Evolutionary conservation across 768 basidiomycete genomes (phyloP).

Genomic region (Mycena filopes): DNA sequence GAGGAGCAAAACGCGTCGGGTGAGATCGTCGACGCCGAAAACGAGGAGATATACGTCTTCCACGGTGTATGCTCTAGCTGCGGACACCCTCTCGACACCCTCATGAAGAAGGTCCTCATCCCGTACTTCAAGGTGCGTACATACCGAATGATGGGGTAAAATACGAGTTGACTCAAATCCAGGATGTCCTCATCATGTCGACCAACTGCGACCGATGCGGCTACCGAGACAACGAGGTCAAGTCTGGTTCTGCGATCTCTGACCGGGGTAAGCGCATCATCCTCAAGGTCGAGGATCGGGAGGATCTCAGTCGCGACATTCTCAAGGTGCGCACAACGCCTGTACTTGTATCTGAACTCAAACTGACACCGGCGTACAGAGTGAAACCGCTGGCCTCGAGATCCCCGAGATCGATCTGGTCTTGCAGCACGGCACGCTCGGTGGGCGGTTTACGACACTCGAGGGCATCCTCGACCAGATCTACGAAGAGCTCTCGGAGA

Average conservation of each 20-base stretch:
- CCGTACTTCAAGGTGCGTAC: conserved; percentile 95
- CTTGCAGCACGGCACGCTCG: conserved; percentile 92
- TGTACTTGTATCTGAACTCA: not conserved
- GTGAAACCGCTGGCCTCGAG: conserved; percentile 88
- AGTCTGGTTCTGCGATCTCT: conserved; percentile 92
- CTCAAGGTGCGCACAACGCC: conserved; percentile 73
- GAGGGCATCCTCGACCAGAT: conserved; percentile 96
- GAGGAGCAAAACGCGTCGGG: conserved; percentile 31
- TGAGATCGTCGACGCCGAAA: conserved; percentile 41
- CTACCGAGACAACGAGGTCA: conserved; percentile 98
- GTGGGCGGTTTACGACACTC: conserved; percentile 96
- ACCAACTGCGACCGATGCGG: conserved; percentile 96
- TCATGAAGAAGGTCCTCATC: conserved; percentile 96
- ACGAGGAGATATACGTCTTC: conserved; percentile 93
- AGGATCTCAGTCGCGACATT: conserved; percentile 93
- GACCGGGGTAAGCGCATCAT: conserved; percentile 87
- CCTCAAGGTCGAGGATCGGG: conserved; percentile 89
- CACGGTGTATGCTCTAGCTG: conserved; percentile 91
- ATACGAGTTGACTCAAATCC: conserved; percentile 2
- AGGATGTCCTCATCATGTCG: conserved; percentile 99
- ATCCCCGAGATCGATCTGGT: conserved; percentile 97
- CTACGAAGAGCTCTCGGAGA: conserved; percentile 93
- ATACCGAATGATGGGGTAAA: not conserved
- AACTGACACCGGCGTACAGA: conserved; percentile 60
- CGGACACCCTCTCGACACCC: conserved; percentile 81